Conservation (phyloP, 306 rosid genomes). For the Ziziphus jujuba region DNA sequence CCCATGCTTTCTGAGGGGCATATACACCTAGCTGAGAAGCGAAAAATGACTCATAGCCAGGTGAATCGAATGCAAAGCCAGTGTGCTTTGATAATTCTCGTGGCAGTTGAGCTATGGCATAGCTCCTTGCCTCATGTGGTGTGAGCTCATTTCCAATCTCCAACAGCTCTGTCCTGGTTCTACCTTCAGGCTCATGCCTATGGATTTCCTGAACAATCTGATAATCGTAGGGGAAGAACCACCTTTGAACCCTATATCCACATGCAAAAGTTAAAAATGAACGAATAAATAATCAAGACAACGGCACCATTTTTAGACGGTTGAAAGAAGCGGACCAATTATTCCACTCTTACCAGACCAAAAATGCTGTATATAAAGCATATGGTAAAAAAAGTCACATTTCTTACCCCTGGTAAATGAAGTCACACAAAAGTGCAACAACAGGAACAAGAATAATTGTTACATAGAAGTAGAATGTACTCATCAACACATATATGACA, state of each 20-base stretch:
- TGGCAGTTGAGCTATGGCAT: constrained; percentile 81
- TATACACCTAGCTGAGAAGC: constrained; percentile 77
- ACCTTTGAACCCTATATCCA: constrained; percentile 75
- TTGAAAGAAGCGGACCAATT: too few species aligned
- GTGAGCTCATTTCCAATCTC: constrained; percentile 67
- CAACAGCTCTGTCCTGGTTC: constrained; percentile 53
- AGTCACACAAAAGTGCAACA: constrained; percentile 84
- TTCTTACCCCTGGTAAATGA: constrained; percentile 83
- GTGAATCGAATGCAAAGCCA: constrained; percentile 93
- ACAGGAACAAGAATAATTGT: constrained; percentile 75
- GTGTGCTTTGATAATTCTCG: constrained; percentile 78
- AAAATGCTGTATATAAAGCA: too few species aligned
- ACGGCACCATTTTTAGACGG: too few species aligned
- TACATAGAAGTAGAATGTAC: constrained; percentile 78
- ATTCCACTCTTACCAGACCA: too few species aligned
- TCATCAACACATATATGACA: constrained; percentile 85
- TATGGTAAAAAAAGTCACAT: background rate
- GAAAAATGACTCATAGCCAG: constrained; percentile 90
- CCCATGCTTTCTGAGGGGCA: constrained; percentile 95
- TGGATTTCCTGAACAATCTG: constrained; percentile 91
- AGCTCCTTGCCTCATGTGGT: constrained; percentile 74
- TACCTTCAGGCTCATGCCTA: constrained; percentile 64
- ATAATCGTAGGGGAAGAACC: constrained; percentile 96
- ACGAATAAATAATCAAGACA: too few species aligned
- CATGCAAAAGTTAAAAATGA: background rate